Percentiles rank a stretch among this genome's conserved stretches.
These are phyloP conservation scores for Niveomyces coronatus DNA, from an alignment of 2,329 filamentous ascomycete genomes.

Conservation along the genomic window DNA sequence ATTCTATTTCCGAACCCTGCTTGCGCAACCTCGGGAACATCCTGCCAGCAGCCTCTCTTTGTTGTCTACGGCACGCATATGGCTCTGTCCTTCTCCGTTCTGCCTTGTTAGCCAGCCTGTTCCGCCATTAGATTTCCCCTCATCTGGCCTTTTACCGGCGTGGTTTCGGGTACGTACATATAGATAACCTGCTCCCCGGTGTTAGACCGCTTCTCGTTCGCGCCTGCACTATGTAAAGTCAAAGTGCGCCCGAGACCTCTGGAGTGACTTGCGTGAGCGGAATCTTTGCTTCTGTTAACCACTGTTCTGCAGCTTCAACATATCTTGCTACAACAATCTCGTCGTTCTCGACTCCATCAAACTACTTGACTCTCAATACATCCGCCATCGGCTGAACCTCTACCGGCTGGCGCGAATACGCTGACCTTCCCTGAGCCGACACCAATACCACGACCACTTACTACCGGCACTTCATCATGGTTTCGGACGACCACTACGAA, in stretches of 20 bases:
- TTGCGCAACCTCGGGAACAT: too few species aligned
- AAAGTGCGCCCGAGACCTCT: background rate
- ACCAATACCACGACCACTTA: background rate
- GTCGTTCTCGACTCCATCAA: background rate
- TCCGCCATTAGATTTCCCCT: background rate
- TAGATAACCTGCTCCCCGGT: background rate
- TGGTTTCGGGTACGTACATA: constrained; percentile 4
- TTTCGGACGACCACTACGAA: constrained; percentile 87
- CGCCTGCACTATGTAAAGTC: constrained; percentile 5
- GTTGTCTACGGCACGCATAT: background rate
- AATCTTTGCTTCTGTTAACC: background rate
- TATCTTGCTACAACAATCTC: background rate
- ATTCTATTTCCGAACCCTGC: too few species aligned
- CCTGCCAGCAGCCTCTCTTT: constrained; percentile 1
- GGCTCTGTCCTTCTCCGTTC: background rate
- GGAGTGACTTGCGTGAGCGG: background rate
- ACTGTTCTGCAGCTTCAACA: background rate
- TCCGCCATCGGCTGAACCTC: too few species aligned
- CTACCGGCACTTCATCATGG: constrained; percentile 63
- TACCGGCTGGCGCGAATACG: background rate
- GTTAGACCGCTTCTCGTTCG: constrained; percentile 2
- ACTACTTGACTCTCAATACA: background rate
- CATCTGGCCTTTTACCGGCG: too few species aligned
- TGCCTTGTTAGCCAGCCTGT: background rate
- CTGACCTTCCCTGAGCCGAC: background rate